A percentile compares a stretch with the other conserved stretches of the same genome.
These are phyloP conservation scores for Cyclocybe aegerita DNA, from an alignment of 768 basidiomycete species.

Conservation along the genomic window DNA sequence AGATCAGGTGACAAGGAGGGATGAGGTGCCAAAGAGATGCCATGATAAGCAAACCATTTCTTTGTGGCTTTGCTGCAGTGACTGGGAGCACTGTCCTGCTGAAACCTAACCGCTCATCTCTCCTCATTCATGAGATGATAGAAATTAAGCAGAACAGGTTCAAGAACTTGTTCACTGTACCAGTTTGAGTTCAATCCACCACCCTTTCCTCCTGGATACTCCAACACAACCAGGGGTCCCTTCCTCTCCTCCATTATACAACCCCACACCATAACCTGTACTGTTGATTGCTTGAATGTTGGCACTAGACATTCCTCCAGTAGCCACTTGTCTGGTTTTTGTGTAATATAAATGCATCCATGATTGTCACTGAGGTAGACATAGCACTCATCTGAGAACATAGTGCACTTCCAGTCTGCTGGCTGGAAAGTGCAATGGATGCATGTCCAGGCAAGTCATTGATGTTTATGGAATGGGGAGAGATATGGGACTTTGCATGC, in stretches of 20 bases:
- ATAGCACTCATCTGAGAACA: constrained; percentile 29
- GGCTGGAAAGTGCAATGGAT: no score
- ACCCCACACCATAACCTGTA: constrained; percentile 30
- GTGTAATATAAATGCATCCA: constrained; percentile 22
- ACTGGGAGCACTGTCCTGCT: constrained; percentile 26
- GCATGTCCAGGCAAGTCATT: no score
- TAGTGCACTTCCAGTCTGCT: no score
- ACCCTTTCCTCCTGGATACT: constrained; percentile 25
- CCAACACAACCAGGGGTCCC: constrained; percentile 25
- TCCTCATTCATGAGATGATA: constrained; percentile 16
- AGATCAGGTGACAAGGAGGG: constrained; percentile 31
- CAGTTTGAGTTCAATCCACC: constrained; percentile 18
- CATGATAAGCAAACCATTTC: constrained; percentile 21
- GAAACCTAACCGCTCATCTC: constrained; percentile 12
- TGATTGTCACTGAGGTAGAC: constrained; percentile 18
- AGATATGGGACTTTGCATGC: no score
- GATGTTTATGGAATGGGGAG: no score
- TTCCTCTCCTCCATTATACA: constrained; percentile 24
- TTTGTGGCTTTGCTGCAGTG: constrained; percentile 21
- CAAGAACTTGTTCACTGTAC: constrained; percentile 28
- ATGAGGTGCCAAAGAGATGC: constrained; percentile 25
- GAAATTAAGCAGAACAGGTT: constrained; percentile 16
- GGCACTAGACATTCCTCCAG: constrained; percentile 19
- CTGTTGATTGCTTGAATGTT: constrained; percentile 24
- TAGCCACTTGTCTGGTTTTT: constrained; percentile 19